Evolutionary conservation across 768 basidiomycete species (phyloP), one percentile per base, ranked within the genome.

Genomic region (Lyophyllum semitale): DNA sequence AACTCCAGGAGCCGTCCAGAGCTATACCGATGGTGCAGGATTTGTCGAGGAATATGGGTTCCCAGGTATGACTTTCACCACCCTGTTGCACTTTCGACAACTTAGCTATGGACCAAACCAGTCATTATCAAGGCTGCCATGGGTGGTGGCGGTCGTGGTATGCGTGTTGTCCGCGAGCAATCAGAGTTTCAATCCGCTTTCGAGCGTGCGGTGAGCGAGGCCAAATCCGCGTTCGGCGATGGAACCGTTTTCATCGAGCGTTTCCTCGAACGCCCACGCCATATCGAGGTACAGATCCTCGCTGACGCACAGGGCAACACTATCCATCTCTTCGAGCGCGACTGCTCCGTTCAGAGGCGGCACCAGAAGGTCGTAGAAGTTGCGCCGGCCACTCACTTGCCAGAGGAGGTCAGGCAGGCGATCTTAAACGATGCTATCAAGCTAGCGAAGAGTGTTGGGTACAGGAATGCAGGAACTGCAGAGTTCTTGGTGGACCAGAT

Each of bases 311-410:
- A 84, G 51, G 97, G 97, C 35, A 98, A 98, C 79, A 91, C 91
- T 32, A 93, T 99, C 58, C 97, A 98, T 71, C 85, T 99, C 27
- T 99, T 98, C 64, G 97, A 99, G 72, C 94, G 97, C 69, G 97
- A 99, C 70, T 99, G 97, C 70, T 98, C 97, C 27, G 97, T 99
- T 11, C 97, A 99, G 71, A 79, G 97, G 57, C 82, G 97, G 56
- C 97, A 99, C 75, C 97, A 99, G 71, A 99, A 98, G 73, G 96
- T 99, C 57, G 97, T 98, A 58, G 97, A 98, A 73, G 95, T 97
- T 47, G 97, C 97, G 0, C 97, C 97, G 25, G 96, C 97, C 23
- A 94, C 90, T 23, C 92, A 96, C 68, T 83, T 98, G 41, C 87
- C 91, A 29, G 95, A 98, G 54, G 90, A 95, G 65, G 78, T 95